Base-by-base conservation (phyloP, 1,284 basidiomycete genomes). In the Mycosarcoma maydis region DNA sequence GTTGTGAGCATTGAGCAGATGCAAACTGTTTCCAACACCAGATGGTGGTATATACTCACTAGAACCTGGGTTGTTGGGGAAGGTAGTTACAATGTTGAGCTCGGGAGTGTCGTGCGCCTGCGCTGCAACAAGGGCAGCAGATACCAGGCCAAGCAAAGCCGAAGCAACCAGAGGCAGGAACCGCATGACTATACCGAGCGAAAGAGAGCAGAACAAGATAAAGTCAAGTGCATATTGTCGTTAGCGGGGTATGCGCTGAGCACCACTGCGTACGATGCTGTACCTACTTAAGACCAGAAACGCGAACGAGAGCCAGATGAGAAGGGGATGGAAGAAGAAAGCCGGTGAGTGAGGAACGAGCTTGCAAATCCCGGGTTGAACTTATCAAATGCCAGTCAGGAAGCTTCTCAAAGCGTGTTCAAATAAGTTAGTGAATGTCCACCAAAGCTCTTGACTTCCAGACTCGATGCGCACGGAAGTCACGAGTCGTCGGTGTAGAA, bases 1-100 rank as follows among this genome's bases (percentile, higher is more conserved):
- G n/a, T n/a, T n/a, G n/a, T n/a, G n/a, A n/a, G n/a, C n/a, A n/a
- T n/a, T n/a, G n/a, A n/a, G n/a, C n/a, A n/a, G n/a, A n/a, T n/a
- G n/a, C 33, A 34, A 11, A 34, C 13, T 34, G 7, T n/a, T 11
- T 16, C 10, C 6, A 16, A 34, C 7, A 34, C n/a, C n/a, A 17
- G 34, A 27, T 30, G 22, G 4, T 9, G 24, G n/a, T 42, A n/a
- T 42, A 17, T 16, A 72, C 69, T 57, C 32, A 72, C 69, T 66
- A 17, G 65, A 71, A 49, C 70, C 73, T 9, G 78, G 76, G 61
- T 79, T 78, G 60, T 77, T 71, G 20, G 78, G 77, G 65, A 80
- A 80, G 11, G 75, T 77, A 19, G 77, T 78, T 30, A 73, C 58
- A 32, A 80, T 68, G 36, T 69, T 69, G 29, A 80, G 69, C 51